These are phyloP conservation scores for Emericellopsis atlantica DNA, from an alignment of 2,329 filamentous ascomycete species.

Conservation along the genomic window DNA sequence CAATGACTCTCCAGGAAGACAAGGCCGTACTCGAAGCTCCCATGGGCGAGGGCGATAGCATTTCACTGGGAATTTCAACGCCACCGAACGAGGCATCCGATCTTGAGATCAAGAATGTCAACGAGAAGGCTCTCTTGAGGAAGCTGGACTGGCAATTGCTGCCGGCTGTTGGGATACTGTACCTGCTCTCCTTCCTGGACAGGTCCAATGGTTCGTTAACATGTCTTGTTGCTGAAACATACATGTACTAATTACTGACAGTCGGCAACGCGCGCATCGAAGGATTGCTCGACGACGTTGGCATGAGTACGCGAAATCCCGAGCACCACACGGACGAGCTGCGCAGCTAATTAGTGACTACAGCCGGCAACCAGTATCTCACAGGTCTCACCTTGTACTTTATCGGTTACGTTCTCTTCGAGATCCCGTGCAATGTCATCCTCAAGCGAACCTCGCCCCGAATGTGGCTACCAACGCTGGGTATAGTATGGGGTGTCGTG, in stretches of 20 bases:
- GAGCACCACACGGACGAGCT: constrained; percentile 6
- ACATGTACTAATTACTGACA: constrained; percentile 17
- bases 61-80: neutral
- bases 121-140: neutral
- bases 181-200: constrained; percentile 44
- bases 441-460: no score
- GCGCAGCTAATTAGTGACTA: constrained; percentile 35
- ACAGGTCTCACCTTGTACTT: no score
- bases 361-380: no score
- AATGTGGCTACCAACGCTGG: no score
- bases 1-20: no score
- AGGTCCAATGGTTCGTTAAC: constrained; percentile 39
- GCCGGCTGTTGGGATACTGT: constrained; percentile 40
- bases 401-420: no score
- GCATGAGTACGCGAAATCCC: constrained; percentile 27
- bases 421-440: no score
- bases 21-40: no score
- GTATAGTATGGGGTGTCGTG: no score
- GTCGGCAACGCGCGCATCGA: constrained; percentile 47
- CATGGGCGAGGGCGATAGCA: no score
- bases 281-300: constrained; percentile 35
- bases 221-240: constrained; percentile 14
- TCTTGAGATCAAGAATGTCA: neutral
- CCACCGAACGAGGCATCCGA: neutral
- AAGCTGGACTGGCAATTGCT: constrained; percentile 18